Evolutionary conservation across 192 early-diverging fungal genomes (phyloP).

Genomic region (Gigaspora rosea): DNA sequence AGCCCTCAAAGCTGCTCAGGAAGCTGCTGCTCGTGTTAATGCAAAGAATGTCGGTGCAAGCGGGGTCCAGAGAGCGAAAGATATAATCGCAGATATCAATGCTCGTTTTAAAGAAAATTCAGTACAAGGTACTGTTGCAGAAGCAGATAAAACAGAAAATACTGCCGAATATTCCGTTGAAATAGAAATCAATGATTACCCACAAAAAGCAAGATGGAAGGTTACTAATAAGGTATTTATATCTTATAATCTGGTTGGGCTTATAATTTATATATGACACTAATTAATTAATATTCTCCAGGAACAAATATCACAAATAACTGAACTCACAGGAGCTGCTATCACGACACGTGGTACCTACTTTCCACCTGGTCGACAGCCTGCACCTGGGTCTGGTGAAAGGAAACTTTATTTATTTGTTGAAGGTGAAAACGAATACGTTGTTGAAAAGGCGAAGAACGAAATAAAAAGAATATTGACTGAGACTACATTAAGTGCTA

Average conservation of each 20-base stretch:
- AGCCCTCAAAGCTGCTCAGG: slow-evolving; percentile 55
- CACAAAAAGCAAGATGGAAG: slow-evolving; percentile 91
- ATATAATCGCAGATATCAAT: slow-evolving; percentile 62
- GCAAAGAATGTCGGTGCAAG: slow-evolving; percentile 51
- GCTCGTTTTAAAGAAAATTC: slow-evolving; percentile 46
- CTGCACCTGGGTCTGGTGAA: slow-evolving; percentile 65
- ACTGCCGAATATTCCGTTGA: slow-evolving; percentile 70
- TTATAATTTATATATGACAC: background rate
- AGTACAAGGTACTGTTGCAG: slow-evolving; percentile 30
- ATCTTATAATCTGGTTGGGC: background rate
- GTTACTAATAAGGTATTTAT: slow-evolving; percentile 84
- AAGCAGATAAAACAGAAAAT: slow-evolving; percentile 33
- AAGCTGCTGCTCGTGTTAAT: slow-evolving; percentile 60
- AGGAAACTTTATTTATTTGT: slow-evolving; percentile 95
- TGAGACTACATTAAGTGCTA: slow-evolving; percentile 78
- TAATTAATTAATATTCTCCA: slow-evolving; percentile 29
- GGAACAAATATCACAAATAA: slow-evolving; percentile 92
- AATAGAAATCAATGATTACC: slow-evolving; percentile 98
- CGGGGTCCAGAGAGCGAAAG: slow-evolving; percentile 48
- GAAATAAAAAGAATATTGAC: slow-evolving; percentile 92
- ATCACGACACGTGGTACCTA: slow-evolving; percentile 94
- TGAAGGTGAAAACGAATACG: slow-evolving; percentile 87
- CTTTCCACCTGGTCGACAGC: slow-evolving; percentile 84
- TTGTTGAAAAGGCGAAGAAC: slow-evolving; percentile 87
- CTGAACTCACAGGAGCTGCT: slow-evolving; percentile 89